These are phyloP conservation scores for Petrea volubilis DNA, from an alignment of 257 asterid genomes.

Conservation along the genomic window DNA sequence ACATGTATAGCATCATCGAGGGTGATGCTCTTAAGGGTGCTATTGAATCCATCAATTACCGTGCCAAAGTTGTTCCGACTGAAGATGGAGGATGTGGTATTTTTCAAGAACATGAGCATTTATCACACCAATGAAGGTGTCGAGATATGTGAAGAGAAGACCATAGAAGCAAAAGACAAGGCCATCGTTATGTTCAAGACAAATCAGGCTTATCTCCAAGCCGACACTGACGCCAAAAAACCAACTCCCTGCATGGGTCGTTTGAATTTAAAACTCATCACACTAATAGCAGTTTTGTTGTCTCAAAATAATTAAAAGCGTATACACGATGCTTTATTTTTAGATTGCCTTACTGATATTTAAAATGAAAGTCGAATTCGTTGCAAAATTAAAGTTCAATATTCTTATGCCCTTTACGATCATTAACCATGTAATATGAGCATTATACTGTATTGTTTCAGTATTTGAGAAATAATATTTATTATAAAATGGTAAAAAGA, in stretches of 20 bases:
- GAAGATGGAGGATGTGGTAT: too few relatives aligned
- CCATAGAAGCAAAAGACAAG: slow-evolving; percentile 23
- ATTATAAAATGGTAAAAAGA: too few relatives aligned
- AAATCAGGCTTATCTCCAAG: slow-evolving; percentile 26
- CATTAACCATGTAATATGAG: too few relatives aligned
- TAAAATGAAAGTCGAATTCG: too few relatives aligned
- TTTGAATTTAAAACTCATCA: too few relatives aligned
- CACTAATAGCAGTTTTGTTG: not conserved
- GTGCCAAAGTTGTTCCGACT: slow-evolving; percentile 18
- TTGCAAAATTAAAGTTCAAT: too few relatives aligned
- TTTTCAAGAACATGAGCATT: slow-evolving; percentile 22
- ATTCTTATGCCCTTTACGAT: too few relatives aligned
- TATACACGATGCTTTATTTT: too few relatives aligned
- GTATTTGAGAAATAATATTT: too few relatives aligned
- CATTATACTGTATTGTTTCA: too few relatives aligned
- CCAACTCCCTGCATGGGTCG: not conserved
- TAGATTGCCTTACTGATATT: too few relatives aligned
- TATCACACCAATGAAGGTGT: slow-evolving; percentile 30
- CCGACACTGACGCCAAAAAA: slow-evolving; percentile 20
- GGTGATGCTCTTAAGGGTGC: slow-evolving; percentile 23
- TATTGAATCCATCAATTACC: slow-evolving; percentile 25
- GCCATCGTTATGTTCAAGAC: slow-evolving; percentile 21
- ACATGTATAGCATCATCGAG: slow-evolving; percentile 25
- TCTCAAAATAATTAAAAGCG: too few relatives aligned
- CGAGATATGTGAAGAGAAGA: slow-evolving; percentile 31